Percentiles rank a stretch among this genome's conserved stretches.
Evolutionary conservation across 371 early-diverging fungal genomes (phyloP).

Genomic region (Dichotomocladium elegans): DNA sequence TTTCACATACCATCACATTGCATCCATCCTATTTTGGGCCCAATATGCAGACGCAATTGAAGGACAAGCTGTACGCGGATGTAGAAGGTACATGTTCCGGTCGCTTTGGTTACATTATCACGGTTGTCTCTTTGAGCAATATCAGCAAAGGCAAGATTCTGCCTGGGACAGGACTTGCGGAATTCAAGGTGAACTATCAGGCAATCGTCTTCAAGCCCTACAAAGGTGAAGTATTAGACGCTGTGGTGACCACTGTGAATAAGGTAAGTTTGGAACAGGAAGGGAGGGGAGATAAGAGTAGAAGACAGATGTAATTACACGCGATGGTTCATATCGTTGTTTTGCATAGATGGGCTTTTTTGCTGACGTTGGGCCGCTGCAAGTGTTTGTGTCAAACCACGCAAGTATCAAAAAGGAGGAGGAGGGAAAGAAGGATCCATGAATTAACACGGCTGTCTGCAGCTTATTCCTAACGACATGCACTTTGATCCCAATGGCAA

Average conservation of each 20-base stretch:
- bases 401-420: conserved; percentile 46
- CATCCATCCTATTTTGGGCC: conserved; percentile 92
- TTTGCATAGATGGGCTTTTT: conserved; percentile 89
- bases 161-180: conserved; percentile 86
- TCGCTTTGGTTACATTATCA: conserved; percentile 89
- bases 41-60: conserved; percentile 73
- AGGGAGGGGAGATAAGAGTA: no score
- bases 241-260: conserved; percentile 90
- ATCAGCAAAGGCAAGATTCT: conserved; percentile 86
- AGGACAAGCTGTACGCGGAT: conserved; percentile 81
- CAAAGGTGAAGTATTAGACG: conserved; percentile 97
- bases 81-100: conserved; percentile 96
- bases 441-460: conserved; percentile 2
- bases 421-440: neutral
- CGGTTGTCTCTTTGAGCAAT: conserved; percentile 74
- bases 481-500: conserved; percentile 85
- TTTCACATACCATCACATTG: conserved; percentile 87
- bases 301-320: neutral
- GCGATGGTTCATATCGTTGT: neutral
- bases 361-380: conserved; percentile 95
- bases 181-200: conserved; percentile 92
- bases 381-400: conserved; percentile 93
- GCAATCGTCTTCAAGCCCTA: conserved; percentile 98
- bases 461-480: conserved; percentile 88
- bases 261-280: conserved; percentile 67